Evolutionary conservation across 345 rosid genomes (phyloP).

Genomic region (Kandelia obovata): DNA sequence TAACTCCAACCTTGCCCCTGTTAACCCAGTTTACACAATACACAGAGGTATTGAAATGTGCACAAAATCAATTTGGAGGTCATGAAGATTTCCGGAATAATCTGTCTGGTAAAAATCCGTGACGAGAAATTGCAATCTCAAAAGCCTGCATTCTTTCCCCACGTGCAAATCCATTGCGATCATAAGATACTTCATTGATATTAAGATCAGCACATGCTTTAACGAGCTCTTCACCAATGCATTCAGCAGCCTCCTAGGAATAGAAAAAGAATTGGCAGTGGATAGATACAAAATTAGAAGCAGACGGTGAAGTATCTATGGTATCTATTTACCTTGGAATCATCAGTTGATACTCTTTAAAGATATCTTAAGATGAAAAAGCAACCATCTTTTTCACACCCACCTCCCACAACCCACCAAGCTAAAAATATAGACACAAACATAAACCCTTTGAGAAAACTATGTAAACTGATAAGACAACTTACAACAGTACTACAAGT

Average conservation of each 20-base stretch:
- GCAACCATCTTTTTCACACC: neutral
- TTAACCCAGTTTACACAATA: too few relatives aligned
- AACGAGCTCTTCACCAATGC: conserved; percentile 80
- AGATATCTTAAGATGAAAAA: neutral
- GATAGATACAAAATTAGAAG: neutral
- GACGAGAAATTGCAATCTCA: conserved; percentile 59
- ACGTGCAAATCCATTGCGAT: conserved; percentile 67
- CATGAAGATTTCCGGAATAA: too few relatives aligned
- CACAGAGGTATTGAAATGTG: too few relatives aligned
- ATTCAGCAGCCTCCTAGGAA: conserved; percentile 72
- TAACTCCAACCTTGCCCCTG: too few relatives aligned
- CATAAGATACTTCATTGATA: conserved; percentile 69
- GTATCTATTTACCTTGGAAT: neutral
- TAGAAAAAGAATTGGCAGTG: conserved; percentile 2
- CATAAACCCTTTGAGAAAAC: too few relatives aligned
- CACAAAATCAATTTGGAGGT: neutral
- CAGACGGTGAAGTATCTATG: neutral
- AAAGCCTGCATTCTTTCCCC: conserved; percentile 85
- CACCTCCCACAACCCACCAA: neutral
- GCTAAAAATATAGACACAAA: too few relatives aligned
- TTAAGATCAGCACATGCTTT: conserved; percentile 57
- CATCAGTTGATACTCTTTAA: neutral
- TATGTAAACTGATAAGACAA: neutral
- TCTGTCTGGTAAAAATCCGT: conserved; percentile 57
- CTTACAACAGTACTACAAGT: conserved; percentile 59